These are phyloP conservation scores for Colletotrichum filicis DNA, from an alignment of 2,329 filamentous ascomycete genomes.

Conservation along the genomic window DNA sequence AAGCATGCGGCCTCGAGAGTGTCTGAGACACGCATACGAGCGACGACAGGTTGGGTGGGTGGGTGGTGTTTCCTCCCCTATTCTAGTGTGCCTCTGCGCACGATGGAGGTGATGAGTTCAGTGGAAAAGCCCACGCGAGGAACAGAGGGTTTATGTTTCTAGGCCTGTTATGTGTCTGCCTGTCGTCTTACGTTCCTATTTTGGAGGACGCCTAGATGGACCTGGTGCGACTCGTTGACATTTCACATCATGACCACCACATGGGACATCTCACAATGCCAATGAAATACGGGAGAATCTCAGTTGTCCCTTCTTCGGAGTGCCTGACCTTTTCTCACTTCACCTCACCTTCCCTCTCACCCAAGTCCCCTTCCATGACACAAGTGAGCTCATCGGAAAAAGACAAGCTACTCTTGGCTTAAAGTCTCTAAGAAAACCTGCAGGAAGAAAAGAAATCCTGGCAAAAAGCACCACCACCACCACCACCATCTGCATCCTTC, in stretches of 20 bases:
- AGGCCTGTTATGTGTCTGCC: not conserved
- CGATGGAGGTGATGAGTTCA: not conserved
- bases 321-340: not conserved
- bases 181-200: not conserved
- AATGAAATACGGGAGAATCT: not conserved
- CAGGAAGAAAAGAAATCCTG: not conserved
- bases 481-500: not conserved
- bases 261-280: not conserved
- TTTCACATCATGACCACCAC: not conserved
- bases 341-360: not conserved
- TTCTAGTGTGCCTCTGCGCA: too few species aligned
- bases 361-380: not conserved
- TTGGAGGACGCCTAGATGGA: not conserved
- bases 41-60: not conserved
- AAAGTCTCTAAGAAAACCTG: too few species aligned
- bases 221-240: not conserved
- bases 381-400: not conserved
- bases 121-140: not conserved
- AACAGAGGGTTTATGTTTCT: not conserved
- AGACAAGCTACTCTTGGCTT: not conserved
- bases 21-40: slow-evolving; percentile 28
- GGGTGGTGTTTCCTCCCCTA: not conserved
- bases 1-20: slow-evolving; percentile 26
- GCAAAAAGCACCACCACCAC: not conserved
- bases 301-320: not conserved